Evolutionary conservation across 2,329 filamentous ascomycete genomes (phyloP).

Genomic region (Scytalidium sp.): DNA sequence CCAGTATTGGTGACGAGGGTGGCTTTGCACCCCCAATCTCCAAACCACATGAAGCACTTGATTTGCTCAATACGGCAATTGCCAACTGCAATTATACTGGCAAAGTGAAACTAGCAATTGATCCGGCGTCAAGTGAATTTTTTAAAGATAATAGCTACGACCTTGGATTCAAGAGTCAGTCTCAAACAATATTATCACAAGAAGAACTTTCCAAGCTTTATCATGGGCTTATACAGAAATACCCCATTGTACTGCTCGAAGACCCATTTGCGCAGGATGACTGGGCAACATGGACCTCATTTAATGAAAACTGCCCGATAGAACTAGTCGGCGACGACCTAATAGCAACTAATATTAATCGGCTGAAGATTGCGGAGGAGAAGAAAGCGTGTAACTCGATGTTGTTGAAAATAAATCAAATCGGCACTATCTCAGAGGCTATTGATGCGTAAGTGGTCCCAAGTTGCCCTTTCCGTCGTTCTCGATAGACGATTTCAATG

Average conservation of each 20-base stretch:
- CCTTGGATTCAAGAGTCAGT: constrained; percentile 32
- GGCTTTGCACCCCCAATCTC: constrained; percentile 34
- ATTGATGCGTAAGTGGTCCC: constrained; percentile 31
- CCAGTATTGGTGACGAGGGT: constrained; percentile 33
- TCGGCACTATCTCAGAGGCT: constrained; percentile 37
- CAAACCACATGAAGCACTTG: constrained; percentile 30
- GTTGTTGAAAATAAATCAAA: constrained; percentile 40
- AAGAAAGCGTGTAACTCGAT: constrained; percentile 37
- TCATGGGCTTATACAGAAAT: constrained; percentile 27
- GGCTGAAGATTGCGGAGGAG: constrained; percentile 31
- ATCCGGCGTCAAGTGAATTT: constrained; percentile 38
- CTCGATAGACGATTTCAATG: too few relatives aligned
- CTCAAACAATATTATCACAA: constrained; percentile 17
- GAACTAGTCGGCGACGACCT: constrained; percentile 40
- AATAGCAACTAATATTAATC: constrained; percentile 34
- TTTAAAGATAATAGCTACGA: constrained; percentile 31
- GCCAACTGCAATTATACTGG: constrained; percentile 25
- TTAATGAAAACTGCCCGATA: constrained; percentile 29
- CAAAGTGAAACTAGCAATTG: constrained; percentile 36
- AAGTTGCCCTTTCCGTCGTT: background rate
- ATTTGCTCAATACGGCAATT: constrained; percentile 28
- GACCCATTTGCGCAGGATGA: constrained; percentile 40
- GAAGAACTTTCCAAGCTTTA: constrained; percentile 29
- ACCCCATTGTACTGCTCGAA: constrained; percentile 36
- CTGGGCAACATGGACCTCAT: constrained; percentile 33